Conservation (phyloP, 108 stramenopile genomes). For the Pseudonitzschia pungens region DNA sequence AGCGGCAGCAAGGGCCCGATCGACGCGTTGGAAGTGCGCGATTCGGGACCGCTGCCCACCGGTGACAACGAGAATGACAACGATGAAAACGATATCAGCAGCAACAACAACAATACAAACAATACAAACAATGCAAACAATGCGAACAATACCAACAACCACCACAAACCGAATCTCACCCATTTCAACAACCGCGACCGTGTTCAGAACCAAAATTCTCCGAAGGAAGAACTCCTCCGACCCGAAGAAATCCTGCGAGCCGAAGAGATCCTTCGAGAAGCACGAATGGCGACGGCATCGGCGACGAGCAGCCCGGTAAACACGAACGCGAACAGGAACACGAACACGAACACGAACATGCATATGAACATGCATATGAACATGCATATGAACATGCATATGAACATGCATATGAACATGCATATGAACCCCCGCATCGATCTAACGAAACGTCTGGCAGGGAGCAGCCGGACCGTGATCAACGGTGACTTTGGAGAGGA, state of each 20-base stretch:
- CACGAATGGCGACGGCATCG: neutral
- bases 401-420: neutral
- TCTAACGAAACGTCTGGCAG: no score
- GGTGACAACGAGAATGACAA: neutral
- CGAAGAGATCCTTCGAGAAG: slow-evolving; percentile 16
- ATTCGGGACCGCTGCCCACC: neutral
- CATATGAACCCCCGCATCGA: neutral
- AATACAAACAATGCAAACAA: no score
- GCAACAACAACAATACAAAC: no score
- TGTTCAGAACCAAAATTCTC: slow-evolving; percentile 5
- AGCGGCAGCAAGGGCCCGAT: no score
- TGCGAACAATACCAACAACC: no score
- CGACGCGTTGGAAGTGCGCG: no score
- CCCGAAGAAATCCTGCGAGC: neutral
- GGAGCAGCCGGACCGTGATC: no score
- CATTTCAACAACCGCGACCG: no score
- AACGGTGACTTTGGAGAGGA: neutral
- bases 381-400: neutral
- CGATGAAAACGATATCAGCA: neutral
- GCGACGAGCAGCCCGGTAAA: neutral
- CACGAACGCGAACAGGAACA: neutral
- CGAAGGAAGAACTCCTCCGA: slow-evolving; percentile 8
- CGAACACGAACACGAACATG: no score
- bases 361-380: neutral
- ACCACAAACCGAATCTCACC: no score